Evolutionary conservation across 306 rosid species (phyloP), one percentile per base, ranked within the genome.

Genomic region (Hylodesmum podocarpum): DNA sequence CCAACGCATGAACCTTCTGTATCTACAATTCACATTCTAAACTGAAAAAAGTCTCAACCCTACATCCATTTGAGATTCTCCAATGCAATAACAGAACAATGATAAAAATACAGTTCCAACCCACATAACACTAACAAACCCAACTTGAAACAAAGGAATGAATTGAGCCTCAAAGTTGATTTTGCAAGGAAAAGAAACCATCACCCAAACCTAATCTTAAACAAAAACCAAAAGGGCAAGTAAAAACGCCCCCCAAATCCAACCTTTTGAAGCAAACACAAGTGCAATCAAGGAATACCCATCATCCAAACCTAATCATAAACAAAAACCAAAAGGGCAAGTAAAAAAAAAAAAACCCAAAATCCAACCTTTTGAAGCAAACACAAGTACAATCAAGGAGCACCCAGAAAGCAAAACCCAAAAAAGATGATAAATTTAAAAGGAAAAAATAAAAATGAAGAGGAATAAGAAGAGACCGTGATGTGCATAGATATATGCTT

Each of bases 401-500:
- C 3, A 73, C 22, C 68, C 74, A 77, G 41, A 67, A n/a, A 73
- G 62, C 4, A 28, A 36, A 80, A 75, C 2, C 11, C 2, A 3
- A 44, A 12, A 18, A 54, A 46, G 22, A 69, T 21, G 1, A 75
- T 0, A 28, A 73, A 4, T 58, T 62, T 12, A 16, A 9, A 28
- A 54, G 2, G 10, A 3, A 43, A 16, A 73, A 3, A 43, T 11
- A 73, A 11, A 13, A 4, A n/a, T 5, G 19, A 72, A 31, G 1
- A 6, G 36, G 21, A 29, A 27, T 28, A 15, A 8, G 33, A 67
- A 19, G n/a, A 59, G 66, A 91, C 94, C 98, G 76, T 94, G 98
- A 82, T 94, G 98, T 3, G 98, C 87, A 28, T 94, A 94, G 80
- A 91, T 28, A 80, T 91, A 86, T 1, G 87, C 91, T 58, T 62